These are phyloP conservation scores for Hymenoscyphus infarciens DNA, from an alignment of 2,329 filamentous ascomycete species.

Conservation along the genomic window DNA sequence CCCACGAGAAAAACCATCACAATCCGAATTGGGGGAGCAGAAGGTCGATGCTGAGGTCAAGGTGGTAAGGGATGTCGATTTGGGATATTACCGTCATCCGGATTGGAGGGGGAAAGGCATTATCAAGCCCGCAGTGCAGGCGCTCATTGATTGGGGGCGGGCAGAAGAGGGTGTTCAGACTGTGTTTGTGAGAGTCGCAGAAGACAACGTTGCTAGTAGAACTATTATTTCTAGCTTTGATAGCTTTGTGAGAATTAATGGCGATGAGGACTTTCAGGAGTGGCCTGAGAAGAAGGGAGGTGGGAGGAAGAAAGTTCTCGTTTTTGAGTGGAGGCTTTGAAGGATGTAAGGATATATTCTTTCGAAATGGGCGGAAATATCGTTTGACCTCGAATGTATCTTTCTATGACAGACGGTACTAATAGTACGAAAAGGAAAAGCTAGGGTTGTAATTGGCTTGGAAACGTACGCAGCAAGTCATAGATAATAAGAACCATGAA, in stretches of 20 bases:
- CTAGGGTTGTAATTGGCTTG: no score
- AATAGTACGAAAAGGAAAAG: not conserved
- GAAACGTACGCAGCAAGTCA: no score
- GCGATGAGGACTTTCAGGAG: not conserved
- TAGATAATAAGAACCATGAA: not conserved
- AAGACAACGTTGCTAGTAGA: conserved; percentile 17
- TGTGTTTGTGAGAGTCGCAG: conserved; percentile 12
- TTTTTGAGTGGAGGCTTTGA: conserved; percentile 17
- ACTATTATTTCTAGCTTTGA: conserved; percentile 12
- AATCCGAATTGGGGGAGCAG: no score
- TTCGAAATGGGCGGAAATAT: not conserved
- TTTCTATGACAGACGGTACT: not conserved
- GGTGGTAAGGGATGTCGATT: conserved; percentile 1
- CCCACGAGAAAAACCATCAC: no score
- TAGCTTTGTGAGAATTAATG: conserved; percentile 12
- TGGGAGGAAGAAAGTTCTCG: conserved; percentile 14
- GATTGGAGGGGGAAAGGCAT: conserved; percentile 17
- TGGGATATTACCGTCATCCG: conserved; percentile 22
- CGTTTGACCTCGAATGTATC: not conserved
- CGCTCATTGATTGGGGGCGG: conserved; percentile 13
- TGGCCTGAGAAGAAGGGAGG: conserved; percentile 23
- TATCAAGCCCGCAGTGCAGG: conserved; percentile 14
- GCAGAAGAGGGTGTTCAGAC: conserved; percentile 10
- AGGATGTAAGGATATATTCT: not conserved
- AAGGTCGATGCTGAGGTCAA: not conserved